phyloP scores from a whole-genome alignment of 305 asterid genomes.

The Fraxinus greggii region DNA sequence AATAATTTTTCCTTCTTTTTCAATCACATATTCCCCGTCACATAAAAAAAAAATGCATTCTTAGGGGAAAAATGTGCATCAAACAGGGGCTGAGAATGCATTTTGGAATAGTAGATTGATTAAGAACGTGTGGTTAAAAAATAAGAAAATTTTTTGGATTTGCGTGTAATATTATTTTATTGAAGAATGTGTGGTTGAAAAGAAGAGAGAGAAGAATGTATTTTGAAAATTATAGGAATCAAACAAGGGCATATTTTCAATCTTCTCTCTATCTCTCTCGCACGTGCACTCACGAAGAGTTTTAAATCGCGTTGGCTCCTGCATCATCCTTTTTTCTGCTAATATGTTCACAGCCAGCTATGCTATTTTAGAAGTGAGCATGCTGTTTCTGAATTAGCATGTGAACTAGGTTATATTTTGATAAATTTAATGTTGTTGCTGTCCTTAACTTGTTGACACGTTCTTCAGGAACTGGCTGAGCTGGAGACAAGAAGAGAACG shows the following conservation, averaged over 20 bases:
- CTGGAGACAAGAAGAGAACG: slow-evolving; percentile 88
- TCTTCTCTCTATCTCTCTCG: background rate
- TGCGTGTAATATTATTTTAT: too few species aligned
- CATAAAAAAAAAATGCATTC: too few species aligned
- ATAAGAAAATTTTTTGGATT: too few species aligned
- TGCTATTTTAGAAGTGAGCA: background rate
- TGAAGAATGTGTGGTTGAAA: too few species aligned
- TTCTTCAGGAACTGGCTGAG: slow-evolving; percentile 80
- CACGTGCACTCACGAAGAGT: background rate
- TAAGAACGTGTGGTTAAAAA: too few species aligned
- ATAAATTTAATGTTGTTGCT: background rate
- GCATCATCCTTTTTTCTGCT: background rate
- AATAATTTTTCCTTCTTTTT: too few species aligned
- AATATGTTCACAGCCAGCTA: background rate
- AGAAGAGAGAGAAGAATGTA: background rate
- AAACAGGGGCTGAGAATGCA: too few species aligned
- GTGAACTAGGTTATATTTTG: background rate
- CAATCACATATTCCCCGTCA: too few species aligned
- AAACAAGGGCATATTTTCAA: background rate
- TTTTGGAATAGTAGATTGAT: too few species aligned
- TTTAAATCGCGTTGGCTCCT: slow-evolving; percentile 3
- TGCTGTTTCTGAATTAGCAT: background rate
- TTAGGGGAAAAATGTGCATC: too few species aligned
- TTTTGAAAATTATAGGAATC: too few species aligned
- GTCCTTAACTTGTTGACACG: slow-evolving; percentile 20